These are phyloP conservation scores for Neoboletus magnificus DNA, from an alignment of 768 basidiomycete genomes.

Conservation along the genomic window DNA sequence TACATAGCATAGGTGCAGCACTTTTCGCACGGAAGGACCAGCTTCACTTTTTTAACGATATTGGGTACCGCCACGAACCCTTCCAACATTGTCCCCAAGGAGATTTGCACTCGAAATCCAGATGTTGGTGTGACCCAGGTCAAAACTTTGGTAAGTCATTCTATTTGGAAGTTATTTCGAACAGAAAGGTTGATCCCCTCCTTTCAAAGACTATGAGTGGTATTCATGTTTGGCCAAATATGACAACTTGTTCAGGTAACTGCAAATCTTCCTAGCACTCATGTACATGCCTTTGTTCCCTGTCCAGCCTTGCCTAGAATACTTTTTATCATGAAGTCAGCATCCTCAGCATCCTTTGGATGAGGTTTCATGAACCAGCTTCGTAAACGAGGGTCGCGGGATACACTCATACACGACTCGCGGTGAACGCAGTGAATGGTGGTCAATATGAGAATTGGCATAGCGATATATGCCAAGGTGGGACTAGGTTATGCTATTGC, in stretches of 20 bases:
- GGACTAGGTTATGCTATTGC: background rate
- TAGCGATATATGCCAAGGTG: background rate
- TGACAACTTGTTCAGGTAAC: conserved; percentile 51
- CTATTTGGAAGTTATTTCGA: background rate
- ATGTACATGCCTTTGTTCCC: background rate
- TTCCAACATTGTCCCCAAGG: conserved; percentile 76
- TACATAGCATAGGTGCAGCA: conserved; percentile 80
- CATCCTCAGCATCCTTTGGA: background rate
- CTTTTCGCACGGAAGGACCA: conserved; percentile 72
- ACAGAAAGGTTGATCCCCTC: conserved; percentile 3
- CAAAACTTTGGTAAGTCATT: conserved; percentile 61
- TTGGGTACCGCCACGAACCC: conserved; percentile 79
- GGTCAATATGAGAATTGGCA: background rate
- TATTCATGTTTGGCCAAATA: conserved; percentile 87
- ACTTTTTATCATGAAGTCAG: background rate
- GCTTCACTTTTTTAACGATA: conserved; percentile 80
- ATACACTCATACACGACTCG: conserved; percentile 1
- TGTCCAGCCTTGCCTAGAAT: background rate
- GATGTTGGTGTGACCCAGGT: conserved; percentile 69
- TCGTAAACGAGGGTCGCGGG: background rate
- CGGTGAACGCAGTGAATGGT: background rate
- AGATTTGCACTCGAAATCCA: conserved; percentile 51
- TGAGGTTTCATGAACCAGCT: background rate
- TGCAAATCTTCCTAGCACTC: background rate
- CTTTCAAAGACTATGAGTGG: conserved; percentile 66